Evolutionary conservation across 2,329 filamentous ascomycete genomes (phyloP), one percentile per base, ranked within the genome.

Genomic region (Hypomyces rosellus): DNA sequence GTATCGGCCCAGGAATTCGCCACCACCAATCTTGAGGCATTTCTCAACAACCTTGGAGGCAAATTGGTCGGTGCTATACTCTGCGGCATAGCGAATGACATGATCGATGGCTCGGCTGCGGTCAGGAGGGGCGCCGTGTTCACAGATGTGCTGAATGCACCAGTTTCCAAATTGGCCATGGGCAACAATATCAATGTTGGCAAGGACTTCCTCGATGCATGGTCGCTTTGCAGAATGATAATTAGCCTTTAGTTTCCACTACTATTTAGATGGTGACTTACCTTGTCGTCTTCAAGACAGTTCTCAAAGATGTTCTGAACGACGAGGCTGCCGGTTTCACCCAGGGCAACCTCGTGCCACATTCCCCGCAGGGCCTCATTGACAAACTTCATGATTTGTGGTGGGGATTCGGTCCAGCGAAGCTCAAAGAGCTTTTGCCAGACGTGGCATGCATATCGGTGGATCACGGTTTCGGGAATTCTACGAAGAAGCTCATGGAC

Each of bases 271-370:
- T 37, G 8, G 1, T 5, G n/a, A 15, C 74, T 56, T 74, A 92
- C 90, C 84, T 99, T 99, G 73, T 99, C 93, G 63, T 97, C 92
- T 64, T 99, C 95, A 30, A 97, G 80, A 63, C 93, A 99, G 63
- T 99, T 99, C 74, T 99, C 93, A 67, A 99, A 99, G 64, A 99
- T 99, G 68, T 99, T 99, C 70, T 99, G 93, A 45, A 99, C 95
- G 42, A 99, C 93, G 60, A 99, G 77, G 67, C 93, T 99, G 54
- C 93, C 93, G 11, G 95, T 99, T 74, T 99, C 93, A 34, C 93
- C 93, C 47, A 97, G 75, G 18, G 95, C 95, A 56, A 99, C 93
- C 64, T 99, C 92, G 64, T 97, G 91, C 93, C 93, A 99, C 90
- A 97, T 97, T 53, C 92, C 92, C 52, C 83, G 81, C 49, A 99